Evolutionary conservation across 495 filamentous ascomycete genomes (phyloP), one percentile per base, ranked within the genome.

Genomic region (Hypomontagnella submonticulosa): DNA sequence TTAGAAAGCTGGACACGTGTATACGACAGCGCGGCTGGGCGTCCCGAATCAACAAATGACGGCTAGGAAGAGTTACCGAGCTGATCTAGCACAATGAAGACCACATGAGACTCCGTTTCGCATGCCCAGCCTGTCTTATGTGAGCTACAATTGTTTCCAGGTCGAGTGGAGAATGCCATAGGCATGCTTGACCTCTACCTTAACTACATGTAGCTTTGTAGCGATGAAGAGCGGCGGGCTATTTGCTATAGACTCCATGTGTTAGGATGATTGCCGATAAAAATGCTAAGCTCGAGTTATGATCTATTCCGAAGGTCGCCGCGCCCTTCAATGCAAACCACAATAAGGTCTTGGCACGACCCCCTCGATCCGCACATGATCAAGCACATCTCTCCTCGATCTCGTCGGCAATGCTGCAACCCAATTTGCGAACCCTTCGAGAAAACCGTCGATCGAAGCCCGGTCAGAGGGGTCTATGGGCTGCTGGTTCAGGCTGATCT

Each of bases 401-500:
- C 53, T 59, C 41, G 12, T 67, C 5, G 48, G 30, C 2, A 51
- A 55, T 13, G 55, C 55, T 4, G 44, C 66, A 32, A 57, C 40
- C 66, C 66, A 69, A 15, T 44, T 49, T 4, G 19, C 20, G n/a
- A 64, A 69, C 2, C 55, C 66, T n/a, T 61, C 43, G 4, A 64
- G 54, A 20, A 69, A 69, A 12, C 16, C 38, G 40, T 63, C 59
- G 1, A 58, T 33, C 1, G 46, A 16, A 6, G 11, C 55, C 44
- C 46, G 48, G 6, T 69, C 55, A 10, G 60, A 64, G 15, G 66
- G 48, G 59, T 87, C 84, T 49, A 84, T 74, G 18, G 84, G 84
- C 65, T 84, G 78, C 59, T 81, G 71, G 52, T 83, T 79, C 41
- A 79, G 79, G 8, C 83, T 82, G n/a, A 85, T 69, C 73, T 84